Evolutionary conservation across 2,329 filamentous ascomycete genomes (phyloP).

Genomic region (Alternaria burnsii): DNA sequence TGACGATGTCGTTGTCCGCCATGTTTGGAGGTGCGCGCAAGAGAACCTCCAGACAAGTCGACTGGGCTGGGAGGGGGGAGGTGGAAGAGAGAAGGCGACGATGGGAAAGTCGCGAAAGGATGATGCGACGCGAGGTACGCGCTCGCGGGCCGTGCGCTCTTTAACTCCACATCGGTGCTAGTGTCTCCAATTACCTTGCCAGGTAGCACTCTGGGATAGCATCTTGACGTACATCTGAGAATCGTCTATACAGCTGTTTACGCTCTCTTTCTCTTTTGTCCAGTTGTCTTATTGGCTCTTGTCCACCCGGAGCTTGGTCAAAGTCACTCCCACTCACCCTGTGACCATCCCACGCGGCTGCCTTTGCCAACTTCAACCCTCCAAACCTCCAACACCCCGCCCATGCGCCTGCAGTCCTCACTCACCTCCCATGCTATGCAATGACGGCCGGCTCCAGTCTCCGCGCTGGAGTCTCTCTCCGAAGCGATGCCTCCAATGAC

Average conservation of each 20-base stretch:
- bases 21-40: constrained; percentile 54
- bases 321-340: constrained; percentile 4
- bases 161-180: constrained; percentile 12
- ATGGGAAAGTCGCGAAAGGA: constrained; percentile 36
- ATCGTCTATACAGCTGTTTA: not conserved
- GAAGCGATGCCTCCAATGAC: constrained; percentile 26
- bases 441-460: constrained; percentile 50
- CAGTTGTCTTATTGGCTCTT: not conserved
- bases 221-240: not conserved
- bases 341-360: constrained; percentile 25
- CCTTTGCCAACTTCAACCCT: constrained; percentile 5
- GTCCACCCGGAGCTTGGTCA: not conserved
- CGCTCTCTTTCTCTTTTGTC: not conserved
- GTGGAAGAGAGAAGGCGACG: constrained; percentile 22
- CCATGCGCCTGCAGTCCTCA: constrained; percentile 28
- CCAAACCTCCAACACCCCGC: constrained; percentile 2
- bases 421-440: constrained; percentile 39
- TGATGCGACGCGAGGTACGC: constrained; percentile 34
- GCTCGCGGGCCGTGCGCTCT: constrained; percentile 22
- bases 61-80: constrained; percentile 19
- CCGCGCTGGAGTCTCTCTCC: constrained; percentile 44
- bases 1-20: constrained; percentile 77
- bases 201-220: not conserved
- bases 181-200: not conserved
- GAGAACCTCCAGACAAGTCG: constrained; percentile 26